Evolutionary conservation across 345 rosid species (phyloP), one percentile per base, ranked within the genome.

Genomic region (Populus euphratica): DNA sequence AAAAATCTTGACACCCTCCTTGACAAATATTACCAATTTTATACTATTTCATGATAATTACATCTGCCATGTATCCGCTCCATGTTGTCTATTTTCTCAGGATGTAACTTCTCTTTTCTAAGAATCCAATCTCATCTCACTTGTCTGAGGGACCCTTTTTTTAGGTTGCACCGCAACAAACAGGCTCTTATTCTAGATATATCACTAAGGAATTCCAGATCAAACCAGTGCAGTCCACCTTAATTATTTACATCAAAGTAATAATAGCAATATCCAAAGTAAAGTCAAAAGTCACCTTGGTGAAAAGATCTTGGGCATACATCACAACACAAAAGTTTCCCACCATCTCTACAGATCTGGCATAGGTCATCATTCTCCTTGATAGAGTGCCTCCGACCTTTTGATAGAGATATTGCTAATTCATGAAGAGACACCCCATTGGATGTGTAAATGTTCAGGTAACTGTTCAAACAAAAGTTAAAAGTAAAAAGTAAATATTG

Each of bases 381-480:
- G 73, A 91, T 88, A 80, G 98, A 88, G 70, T 80, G 90, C 78
- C 81, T 85, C 70, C 91, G 89, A 80, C 88, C 90, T 88, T 86
- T 92, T 17, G 97, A 89, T 70, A 96, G 86, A 86, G 97, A 90
- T 69, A 90, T 78, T 72, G 98, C 91, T 92, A 93, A 81, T 85
- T 96, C 98, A 90, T 91, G 99, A 75, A 96, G 96, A 77, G 99
- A 96, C 79, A 94, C 97, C 31, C 99, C 99, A 78, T 96, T 91
- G 78, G 98, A 91, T 75, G 97, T 92, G 87, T 92, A 96, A 82
- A 96, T 94, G 86, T 96, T 86, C 43, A 90, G 88, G 81, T 96
- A 96, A 74, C 99, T 96, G 97, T 82, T 77, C 67, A 74, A 49
- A 20, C 13, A 64, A 61, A 73, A 65, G 17, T 4, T n/a, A 33